Evolutionary conservation across 1,284 basidiomycete genomes (phyloP).

Genomic region (Moesziomyces sp.): DNA sequence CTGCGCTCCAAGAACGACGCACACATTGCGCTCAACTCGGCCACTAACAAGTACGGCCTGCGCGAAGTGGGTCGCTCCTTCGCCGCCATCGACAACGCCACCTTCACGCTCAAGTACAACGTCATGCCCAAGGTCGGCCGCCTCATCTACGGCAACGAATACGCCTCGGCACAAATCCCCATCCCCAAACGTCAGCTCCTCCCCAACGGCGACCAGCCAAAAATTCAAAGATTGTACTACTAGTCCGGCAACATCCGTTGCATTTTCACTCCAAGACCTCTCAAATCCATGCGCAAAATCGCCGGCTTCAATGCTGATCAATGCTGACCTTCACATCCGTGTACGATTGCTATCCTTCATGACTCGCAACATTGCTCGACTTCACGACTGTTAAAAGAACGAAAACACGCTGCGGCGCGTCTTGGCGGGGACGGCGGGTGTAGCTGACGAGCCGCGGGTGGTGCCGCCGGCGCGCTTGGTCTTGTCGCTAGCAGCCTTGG

Average conservation of each 20-base stretch:
- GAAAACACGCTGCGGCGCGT: conserved; percentile 34
- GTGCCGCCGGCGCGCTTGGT: conserved; percentile 6
- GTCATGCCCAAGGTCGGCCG: conserved; percentile 87
- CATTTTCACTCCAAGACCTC: background rate
- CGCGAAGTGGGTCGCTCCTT: conserved; percentile 80
- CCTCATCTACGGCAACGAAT: conserved; percentile 68
- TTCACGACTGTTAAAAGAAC: conserved; percentile 13
- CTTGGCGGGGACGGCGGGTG: conserved; percentile 10
- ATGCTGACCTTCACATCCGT: background rate
- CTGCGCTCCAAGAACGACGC: conserved; percentile 81
- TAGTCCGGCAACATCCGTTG: conserved; percentile 1
- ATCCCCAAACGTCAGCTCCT: conserved; percentile 25
- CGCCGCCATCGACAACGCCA: conserved; percentile 71
- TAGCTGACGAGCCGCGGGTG: conserved; percentile 1
- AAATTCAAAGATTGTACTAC: conserved; percentile 42
- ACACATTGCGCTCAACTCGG: conserved; percentile 73
- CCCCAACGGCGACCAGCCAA: conserved; percentile 22
- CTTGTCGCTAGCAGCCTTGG: conserved; percentile 4
- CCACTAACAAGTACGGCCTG: conserved; percentile 85
- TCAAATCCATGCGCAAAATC: background rate
- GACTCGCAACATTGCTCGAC: background rate
- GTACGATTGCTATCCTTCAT: background rate
- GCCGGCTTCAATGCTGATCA: background rate
- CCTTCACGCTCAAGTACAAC: conserved; percentile 85
- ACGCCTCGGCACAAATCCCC: conserved; percentile 14